Evolutionary conservation across 176 grass and related monocot species (phyloP), one percentile per base, ranked within the genome.

Genomic region (Zea luxurians): DNA sequence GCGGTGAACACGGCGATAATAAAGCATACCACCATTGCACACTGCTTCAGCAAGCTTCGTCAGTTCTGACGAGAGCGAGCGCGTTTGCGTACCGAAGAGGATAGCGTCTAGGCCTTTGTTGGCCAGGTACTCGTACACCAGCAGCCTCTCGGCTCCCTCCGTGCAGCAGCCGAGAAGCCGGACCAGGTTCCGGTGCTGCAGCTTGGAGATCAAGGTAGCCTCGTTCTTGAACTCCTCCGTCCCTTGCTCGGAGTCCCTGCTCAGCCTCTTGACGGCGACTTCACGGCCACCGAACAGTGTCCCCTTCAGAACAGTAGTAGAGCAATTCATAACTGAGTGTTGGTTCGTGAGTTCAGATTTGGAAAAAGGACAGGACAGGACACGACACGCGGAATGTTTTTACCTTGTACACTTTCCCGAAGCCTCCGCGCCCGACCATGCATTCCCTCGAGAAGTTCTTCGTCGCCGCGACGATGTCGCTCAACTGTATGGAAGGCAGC

Each of bases 371-470:
- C n/a, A 27, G 27, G 27, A 27, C 27, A 27, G 43, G 4, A 10
- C 35, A 60, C 5, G n/a, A 54, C 20, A 20, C 11, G 21, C 4
- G 37, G 15, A 36, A 1, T 5, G 10, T 49, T n/a, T n/a, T n/a
- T 91, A 92, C 90, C 90, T 86, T 89, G 75, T 89, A 92, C 55
- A 92, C 90, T 37, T 72, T 83, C 6, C 83, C 90, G 42, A 92
- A 92, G 52, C 90, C 86, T 12, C 86, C 90, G 0, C 88, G 83
- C 0, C 90, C 90, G 0, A 92, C 74, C 67, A 85, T 73, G 54
- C 27, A 66, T 16, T 67, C 2, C 10, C 65, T 74, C 6, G 84
- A 87, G 74, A 93, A 93, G 48, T 93, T 77, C 48, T 50, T 21
- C 8, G 91, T 93, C 5, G 88, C 84, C 0, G 66, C 48, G 0